A percentile compares a stretch with the other conserved stretches of the same genome.
Conservation (phyloP, 495 filamentous ascomycete genomes). For the Chaetomium fimeti region DNA sequence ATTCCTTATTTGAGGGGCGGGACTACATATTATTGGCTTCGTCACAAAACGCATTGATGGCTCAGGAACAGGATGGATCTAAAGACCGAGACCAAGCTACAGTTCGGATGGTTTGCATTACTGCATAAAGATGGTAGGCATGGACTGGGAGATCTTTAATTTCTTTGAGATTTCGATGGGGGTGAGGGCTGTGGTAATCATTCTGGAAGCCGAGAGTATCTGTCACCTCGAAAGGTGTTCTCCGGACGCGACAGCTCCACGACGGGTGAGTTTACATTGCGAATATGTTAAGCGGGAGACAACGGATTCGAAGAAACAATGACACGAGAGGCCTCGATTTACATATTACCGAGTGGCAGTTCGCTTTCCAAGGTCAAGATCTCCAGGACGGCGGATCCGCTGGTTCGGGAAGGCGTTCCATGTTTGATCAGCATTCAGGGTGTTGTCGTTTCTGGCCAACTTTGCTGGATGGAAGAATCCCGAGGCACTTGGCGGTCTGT, state of each 20-base stretch:
- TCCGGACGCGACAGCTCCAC: too few species aligned
- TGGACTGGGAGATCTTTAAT: background rate
- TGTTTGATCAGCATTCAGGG: conserved; percentile 6
- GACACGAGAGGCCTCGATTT: too few species aligned
- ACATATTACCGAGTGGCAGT: too few species aligned
- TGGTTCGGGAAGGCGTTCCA: background rate
- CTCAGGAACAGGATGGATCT: background rate
- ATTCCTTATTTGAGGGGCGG: too few species aligned
- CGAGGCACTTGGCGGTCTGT: conserved; percentile 26
- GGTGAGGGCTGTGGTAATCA: background rate
- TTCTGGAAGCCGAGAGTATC: too few species aligned
- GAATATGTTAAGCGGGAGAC: too few species aligned
- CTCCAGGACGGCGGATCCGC: background rate
- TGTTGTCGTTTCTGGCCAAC: background rate
- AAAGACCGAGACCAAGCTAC: background rate
- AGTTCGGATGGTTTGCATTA: background rate
- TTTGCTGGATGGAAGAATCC: conserved; percentile 10
- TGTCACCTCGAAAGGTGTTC: too few species aligned
- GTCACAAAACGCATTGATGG: background rate
- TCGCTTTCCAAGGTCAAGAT: background rate
- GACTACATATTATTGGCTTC: background rate
- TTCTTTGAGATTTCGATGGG: background rate
- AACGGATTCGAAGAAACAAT: too few species aligned
- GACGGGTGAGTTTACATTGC: too few species aligned
- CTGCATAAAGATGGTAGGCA: background rate